These are phyloP conservation scores for Lentinus polychrous DNA, from an alignment of 1,284 basidiomycete genomes.

Conservation along the genomic window DNA sequence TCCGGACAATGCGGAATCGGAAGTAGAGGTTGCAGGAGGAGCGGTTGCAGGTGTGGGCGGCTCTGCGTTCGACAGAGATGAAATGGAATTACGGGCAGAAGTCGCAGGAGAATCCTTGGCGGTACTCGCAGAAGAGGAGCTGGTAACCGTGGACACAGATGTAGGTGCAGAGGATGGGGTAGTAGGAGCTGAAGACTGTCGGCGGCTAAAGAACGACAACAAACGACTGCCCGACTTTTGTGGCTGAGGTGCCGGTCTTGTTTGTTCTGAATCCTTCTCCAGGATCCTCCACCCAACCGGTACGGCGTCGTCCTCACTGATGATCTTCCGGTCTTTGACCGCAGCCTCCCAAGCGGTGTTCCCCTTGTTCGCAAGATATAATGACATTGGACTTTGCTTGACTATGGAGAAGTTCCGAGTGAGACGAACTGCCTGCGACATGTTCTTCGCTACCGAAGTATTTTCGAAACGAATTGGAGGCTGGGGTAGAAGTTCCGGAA, in stretches of 20 bases:
- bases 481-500: constrained; percentile 25
- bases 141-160: constrained; percentile 12
- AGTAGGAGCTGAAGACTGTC: constrained; percentile 20
- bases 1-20: neutral
- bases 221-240: constrained; percentile 48
- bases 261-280: constrained; percentile 31
- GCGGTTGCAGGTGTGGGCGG: neutral
- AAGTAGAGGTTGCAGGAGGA: neutral
- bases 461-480: constrained; percentile 40
- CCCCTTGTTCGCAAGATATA: constrained; percentile 59
- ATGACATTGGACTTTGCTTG: constrained; percentile 53
- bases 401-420: constrained; percentile 51
- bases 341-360: constrained; percentile 67
- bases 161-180: constrained; percentile 13
- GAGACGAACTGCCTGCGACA: constrained; percentile 51
- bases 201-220: constrained; percentile 64
- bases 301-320: constrained; percentile 45
- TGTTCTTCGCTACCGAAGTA: constrained; percentile 48
- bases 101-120: neutral
- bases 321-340: constrained; percentile 46
- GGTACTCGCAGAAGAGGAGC: constrained; percentile 4
- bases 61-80: neutral
- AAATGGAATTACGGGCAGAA: neutral
- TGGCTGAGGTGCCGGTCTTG: constrained; percentile 26
- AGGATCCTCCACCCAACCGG: constrained; percentile 62